Evolutionary conservation across 371 early-diverging fungal species (phyloP).

Genomic region (Mortierella sp.): DNA sequence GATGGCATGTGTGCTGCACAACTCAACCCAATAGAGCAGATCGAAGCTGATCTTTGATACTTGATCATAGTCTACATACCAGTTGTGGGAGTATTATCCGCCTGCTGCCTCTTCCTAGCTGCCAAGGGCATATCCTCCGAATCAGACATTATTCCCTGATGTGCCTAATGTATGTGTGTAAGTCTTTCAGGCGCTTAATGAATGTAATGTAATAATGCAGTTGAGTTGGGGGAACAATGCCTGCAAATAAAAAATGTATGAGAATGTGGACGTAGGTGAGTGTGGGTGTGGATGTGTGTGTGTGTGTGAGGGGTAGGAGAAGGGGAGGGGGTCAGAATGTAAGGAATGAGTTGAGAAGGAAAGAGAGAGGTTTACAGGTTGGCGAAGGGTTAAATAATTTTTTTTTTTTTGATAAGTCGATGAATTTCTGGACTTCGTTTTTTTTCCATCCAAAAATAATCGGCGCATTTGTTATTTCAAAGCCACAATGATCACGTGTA

Average conservation of each 20-base stretch:
- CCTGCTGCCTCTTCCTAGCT: constrained; percentile 12
- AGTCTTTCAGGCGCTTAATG: background rate
- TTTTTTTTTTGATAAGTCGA: constrained; percentile 12
- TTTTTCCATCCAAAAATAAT: background rate
- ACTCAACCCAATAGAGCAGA: background rate
- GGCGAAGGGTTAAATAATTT: constrained; percentile 14
- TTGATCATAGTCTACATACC: constrained; percentile 19
- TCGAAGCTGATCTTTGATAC: background rate
- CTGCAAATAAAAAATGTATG: background rate
- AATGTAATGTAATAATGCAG: background rate
- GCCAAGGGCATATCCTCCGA: constrained; percentile 54
- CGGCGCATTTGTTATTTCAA: background rate
- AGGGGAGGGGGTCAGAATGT: background rate
- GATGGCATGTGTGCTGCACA: background rate
- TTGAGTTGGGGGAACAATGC: no score
- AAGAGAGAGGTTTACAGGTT: background rate
- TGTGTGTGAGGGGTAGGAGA: background rate
- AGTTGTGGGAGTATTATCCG: constrained; percentile 1
- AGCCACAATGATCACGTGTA: constrained; percentile 6
- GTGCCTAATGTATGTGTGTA: no score
- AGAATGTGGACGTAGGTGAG: background rate
- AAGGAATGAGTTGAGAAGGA: constrained; percentile 2
- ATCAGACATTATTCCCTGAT: constrained; percentile 24
- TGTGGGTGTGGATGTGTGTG: background rate
- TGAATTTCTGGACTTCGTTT: constrained; percentile 16